A percentile compares a stretch with the other conserved stretches of the same genome.
These are phyloP conservation scores for Aspergillus ochraceus DNA, from an alignment of 2,329 filamentous ascomycete genomes.

Conservation along the genomic window DNA sequence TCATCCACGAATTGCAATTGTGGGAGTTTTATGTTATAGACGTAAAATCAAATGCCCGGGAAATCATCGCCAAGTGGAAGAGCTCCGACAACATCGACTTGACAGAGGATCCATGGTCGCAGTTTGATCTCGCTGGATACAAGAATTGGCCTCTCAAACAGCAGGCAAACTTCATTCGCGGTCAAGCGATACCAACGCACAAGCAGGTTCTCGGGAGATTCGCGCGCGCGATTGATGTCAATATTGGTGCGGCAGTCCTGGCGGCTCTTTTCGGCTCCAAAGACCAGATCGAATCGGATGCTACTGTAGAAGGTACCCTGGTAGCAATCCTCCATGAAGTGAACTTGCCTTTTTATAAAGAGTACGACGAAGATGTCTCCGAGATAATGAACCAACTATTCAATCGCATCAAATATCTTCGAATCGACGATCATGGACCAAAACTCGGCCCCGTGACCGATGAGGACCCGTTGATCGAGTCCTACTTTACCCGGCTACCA, in stretches of 20 bases:
- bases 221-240: slow-evolving; percentile 68
- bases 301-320: slow-evolving; percentile 51
- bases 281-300: slow-evolving; percentile 48
- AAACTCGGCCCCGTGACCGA: slow-evolving; percentile 77
- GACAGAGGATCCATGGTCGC: slow-evolving; percentile 14
- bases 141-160: slow-evolving; percentile 57
- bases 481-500: slow-evolving; percentile 90
- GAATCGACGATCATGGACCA: slow-evolving; percentile 88
- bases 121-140: slow-evolving; percentile 47
- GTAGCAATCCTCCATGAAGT: slow-evolving; percentile 72
- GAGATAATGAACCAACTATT: slow-evolving; percentile 88
- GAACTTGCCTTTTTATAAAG: slow-evolving; percentile 85
- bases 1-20: slow-evolving; percentile 73
- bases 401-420: slow-evolving; percentile 92
- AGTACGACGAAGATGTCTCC: slow-evolving; percentile 81
- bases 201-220: slow-evolving; percentile 80
- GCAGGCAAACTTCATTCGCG: slow-evolving; percentile 61
- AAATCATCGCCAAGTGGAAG: slow-evolving; percentile 71
- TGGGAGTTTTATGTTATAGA: slow-evolving; percentile 95
- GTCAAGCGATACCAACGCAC: slow-evolving; percentile 68
- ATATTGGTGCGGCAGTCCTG: slow-evolving; percentile 67
- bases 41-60: slow-evolving; percentile 69
- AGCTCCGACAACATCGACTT: slow-evolving; percentile 36
- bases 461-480: slow-evolving; percentile 80
- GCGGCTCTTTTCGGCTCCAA: slow-evolving; percentile 69